Conservation (phyloP, 2,329 filamentous ascomycete genomes). For the Hypoxylon sp. region DNA sequence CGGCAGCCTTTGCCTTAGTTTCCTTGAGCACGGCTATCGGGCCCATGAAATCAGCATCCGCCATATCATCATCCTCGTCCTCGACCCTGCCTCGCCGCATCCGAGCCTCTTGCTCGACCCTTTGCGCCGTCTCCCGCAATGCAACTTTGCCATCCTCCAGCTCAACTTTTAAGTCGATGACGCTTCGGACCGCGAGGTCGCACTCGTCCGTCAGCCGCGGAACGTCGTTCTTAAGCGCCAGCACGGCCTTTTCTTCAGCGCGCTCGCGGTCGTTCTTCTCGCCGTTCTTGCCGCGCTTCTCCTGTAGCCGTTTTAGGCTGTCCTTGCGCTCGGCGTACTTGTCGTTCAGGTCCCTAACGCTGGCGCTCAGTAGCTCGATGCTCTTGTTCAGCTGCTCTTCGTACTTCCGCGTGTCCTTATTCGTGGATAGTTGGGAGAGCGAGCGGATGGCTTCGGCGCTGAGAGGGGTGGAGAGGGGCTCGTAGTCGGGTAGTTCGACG, state of each 20-base stretch:
- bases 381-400: slow-evolving; percentile 64
- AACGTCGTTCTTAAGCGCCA: slow-evolving; percentile 59
- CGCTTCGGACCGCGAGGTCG: slow-evolving; percentile 63
- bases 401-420: slow-evolving; percentile 60
- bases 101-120: slow-evolving; percentile 45
- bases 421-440: slow-evolving; percentile 61
- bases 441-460: slow-evolving; percentile 57
- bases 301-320: slow-evolving; percentile 53
- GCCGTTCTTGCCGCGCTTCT: slow-evolving; percentile 55
- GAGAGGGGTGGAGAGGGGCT: slow-evolving; percentile 64
- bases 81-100: slow-evolving; percentile 39
- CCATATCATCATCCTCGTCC: slow-evolving; percentile 50
- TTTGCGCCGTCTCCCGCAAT: slow-evolving; percentile 58
- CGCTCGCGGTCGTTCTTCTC: slow-evolving; percentile 57
- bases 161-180: slow-evolving; percentile 66
- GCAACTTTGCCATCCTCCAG: slow-evolving; percentile 63
- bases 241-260: slow-evolving; percentile 58
- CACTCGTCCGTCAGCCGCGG: slow-evolving; percentile 61
- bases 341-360: slow-evolving; percentile 67
- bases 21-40: slow-evolving; percentile 56
- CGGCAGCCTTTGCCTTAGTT: slow-evolving; percentile 56
- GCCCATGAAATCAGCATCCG: slow-evolving; percentile 50
- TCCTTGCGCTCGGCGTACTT: slow-evolving; percentile 56
- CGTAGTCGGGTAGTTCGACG: slow-evolving; percentile 64
- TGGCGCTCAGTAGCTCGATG: slow-evolving; percentile 60